Evolutionary conservation across 2,329 filamentous ascomycete species (phyloP).

Genomic region (Hawksworthiomyces lignivorus): DNA sequence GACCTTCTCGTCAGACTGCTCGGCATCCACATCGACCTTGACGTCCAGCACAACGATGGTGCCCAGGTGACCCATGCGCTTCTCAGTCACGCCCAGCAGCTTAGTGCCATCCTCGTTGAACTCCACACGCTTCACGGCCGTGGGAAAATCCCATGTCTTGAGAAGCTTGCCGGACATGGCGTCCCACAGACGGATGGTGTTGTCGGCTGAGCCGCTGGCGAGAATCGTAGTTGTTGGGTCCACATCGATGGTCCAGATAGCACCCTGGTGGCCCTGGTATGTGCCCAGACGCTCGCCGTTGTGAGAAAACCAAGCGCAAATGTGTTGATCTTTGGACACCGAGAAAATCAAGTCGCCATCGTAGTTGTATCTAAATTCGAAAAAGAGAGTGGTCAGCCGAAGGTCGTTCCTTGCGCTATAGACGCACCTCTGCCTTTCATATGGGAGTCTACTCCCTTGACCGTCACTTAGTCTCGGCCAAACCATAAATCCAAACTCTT

Average conservation of each 20-base stretch:
- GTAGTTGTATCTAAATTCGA: slow-evolving; percentile 84
- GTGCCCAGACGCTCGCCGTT: slow-evolving; percentile 97
- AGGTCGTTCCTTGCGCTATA: not conserved
- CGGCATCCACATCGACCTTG: slow-evolving; percentile 70
- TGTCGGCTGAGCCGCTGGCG: slow-evolving; percentile 93
- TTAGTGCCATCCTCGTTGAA: slow-evolving; percentile 90
- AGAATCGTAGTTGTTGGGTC: slow-evolving; percentile 87
- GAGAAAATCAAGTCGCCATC: slow-evolving; percentile 66
- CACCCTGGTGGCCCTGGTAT: slow-evolving; percentile 94
- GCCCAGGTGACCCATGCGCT: slow-evolving; percentile 93
- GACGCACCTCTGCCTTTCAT: too few relatives aligned
- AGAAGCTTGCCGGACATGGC: slow-evolving; percentile 85
- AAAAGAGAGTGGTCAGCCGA: too few relatives aligned
- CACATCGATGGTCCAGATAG: slow-evolving; percentile 97
- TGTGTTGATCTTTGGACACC: slow-evolving; percentile 41
- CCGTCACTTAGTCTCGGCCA: too few relatives aligned
- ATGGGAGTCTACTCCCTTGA: too few relatives aligned
- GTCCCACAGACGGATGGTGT: slow-evolving; percentile 96
- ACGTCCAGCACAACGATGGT: slow-evolving; percentile 92
- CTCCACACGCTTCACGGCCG: slow-evolving; percentile 94
- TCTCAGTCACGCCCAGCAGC: slow-evolving; percentile 92
- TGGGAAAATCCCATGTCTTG: slow-evolving; percentile 97
- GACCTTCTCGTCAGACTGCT: slow-evolving; percentile 75
- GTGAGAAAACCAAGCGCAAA: slow-evolving; percentile 94
- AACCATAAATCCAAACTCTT: too few relatives aligned